Base-by-base conservation (phyloP, 116 monocot genomes). In the Trichopus zeylanicus region DNA sequence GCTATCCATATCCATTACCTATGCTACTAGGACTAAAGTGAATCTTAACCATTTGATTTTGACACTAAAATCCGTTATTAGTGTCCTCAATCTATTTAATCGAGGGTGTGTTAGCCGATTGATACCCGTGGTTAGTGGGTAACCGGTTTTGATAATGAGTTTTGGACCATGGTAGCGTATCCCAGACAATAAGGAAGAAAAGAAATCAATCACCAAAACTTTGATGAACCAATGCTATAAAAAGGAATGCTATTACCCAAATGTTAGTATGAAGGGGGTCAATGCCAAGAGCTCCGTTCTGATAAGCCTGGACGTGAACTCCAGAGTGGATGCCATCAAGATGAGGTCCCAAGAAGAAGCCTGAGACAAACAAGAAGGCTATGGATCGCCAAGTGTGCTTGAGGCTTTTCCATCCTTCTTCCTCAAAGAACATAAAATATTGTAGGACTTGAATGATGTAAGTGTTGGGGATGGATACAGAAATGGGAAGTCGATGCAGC, bases 261-360 rank as follows among this genome's bases (percentile, higher is more conserved):
- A 91, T 68, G 71, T 74, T 77, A 55, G 86, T 91, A 60, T 74
- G 79, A 23, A 90, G 77, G 29, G 91, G 86, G 12, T 83, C 91
- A 26, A 80, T 67, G 20, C 80, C 69, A 49, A 89, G 38, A 13
- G 89, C 73, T 46, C 84, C 84, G 37, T 64, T 77, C 26, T 79
- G 79, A 59, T 85, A 90, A 0, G 47, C 4, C 38, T 60, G 59
- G 22, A 90, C 79, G 54, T 59, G 35, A 2, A 85, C 85, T 53
- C 82, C 78, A 3, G 90, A 82, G 42, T 90, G 90, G 51, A 90
- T 53, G 0, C 82, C 76, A 55, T 85, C 90, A 48, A 90, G 74
- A 21, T 79, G 68, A 38, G 85, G 75, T 32, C 85, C 90, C 31
- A 90, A 62, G 64, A 79, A 2, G 63, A 79, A 78, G 28, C 90